Base-by-base conservation (phyloP, 108 stramenopile genomes). In the Asterionellopsis glacialis region DNA sequence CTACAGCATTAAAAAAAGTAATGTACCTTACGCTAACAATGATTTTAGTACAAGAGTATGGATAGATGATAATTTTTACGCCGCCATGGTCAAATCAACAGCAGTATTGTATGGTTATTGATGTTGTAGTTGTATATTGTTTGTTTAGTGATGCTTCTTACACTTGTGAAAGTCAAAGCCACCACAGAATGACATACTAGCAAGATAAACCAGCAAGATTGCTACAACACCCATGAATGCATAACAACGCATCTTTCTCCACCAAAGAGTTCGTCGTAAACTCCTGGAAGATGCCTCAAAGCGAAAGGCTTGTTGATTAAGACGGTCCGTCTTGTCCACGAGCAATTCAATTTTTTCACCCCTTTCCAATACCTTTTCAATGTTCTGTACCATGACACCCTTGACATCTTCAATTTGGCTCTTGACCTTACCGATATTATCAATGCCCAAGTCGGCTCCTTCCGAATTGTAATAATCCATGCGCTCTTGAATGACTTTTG, bases 301-400 rank as follows among this genome's bases (percentile, higher is more conserved):
- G 41, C 88, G 85, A 63, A 91, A 88, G 12, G 97, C 97, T 64
- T 90, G 85, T 48, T 94, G 91, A 67, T 90, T 87, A 42, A 98
- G 71, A 23, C 92, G 66, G 78, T 95, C 97, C 12, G 94, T 97
- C 71, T 97, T 95, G 69, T 99, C 99, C 38, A 99, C 99, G 42
- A 99, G 70, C 53, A 99, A 67, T 71, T 99, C 99, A 62, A 99
- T 91, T 59, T 95, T 96, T 68, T 99, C 99, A 27, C 99, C 99
- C 14, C 99, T 68, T 63, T 95, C 91, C 74, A 97, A 67, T 25
- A 97, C 89, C 68, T 89, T 89, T 67, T 95, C 94, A 73, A 99
- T 96, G 55, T 98, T 98, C 56, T 97, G 82, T 10, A 99, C 91
- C 96, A 98, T 97, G 45, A 88, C 89, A 39, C 77, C 85, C 65